phyloP scores from a whole-genome alignment of 352 stramenopile species.

The Phytopythium vexans region DNA sequence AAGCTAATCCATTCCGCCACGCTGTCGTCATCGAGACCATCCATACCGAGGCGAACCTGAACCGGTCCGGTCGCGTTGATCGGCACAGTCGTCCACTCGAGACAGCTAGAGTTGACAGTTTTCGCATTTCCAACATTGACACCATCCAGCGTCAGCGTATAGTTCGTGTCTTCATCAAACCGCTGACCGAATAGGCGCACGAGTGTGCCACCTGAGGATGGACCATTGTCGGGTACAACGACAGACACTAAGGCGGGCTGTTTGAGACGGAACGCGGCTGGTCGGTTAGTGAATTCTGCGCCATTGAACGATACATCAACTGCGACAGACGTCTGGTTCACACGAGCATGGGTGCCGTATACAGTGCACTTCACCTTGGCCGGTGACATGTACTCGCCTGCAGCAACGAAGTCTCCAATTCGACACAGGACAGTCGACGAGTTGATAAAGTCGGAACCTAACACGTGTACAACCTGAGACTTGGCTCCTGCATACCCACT shows the following conservation, averaged over 20 bases:
- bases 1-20: conserved; percentile 13
- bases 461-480: conserved; percentile 21
- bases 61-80: neutral
- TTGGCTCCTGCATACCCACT: conserved; percentile 9
- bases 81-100: conserved; percentile 17
- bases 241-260: conserved; percentile 10
- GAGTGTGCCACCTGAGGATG: conserved; percentile 13
- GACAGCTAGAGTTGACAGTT: conserved; percentile 14
- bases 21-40: conserved; percentile 1
- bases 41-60: conserved; percentile 7
- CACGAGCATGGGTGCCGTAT: conserved; percentile 5
- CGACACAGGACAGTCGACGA: conserved; percentile 16
- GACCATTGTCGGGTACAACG: conserved; percentile 17
- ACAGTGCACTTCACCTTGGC: conserved; percentile 27
- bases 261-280: conserved; percentile 7
- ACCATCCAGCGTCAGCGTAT: conserved; percentile 4
- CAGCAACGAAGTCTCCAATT: conserved; percentile 2
- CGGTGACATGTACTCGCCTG: conserved; percentile 17
- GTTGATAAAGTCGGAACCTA: conserved; percentile 29
- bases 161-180: conserved; percentile 18
- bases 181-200: conserved; percentile 16
- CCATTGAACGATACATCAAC: conserved; percentile 32
- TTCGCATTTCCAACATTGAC: neutral
- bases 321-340: neutral
- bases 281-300: conserved; percentile 15